Base-by-base conservation (phyloP, 345 rosid genomes). In the Raphanus raphanistrum region DNA sequence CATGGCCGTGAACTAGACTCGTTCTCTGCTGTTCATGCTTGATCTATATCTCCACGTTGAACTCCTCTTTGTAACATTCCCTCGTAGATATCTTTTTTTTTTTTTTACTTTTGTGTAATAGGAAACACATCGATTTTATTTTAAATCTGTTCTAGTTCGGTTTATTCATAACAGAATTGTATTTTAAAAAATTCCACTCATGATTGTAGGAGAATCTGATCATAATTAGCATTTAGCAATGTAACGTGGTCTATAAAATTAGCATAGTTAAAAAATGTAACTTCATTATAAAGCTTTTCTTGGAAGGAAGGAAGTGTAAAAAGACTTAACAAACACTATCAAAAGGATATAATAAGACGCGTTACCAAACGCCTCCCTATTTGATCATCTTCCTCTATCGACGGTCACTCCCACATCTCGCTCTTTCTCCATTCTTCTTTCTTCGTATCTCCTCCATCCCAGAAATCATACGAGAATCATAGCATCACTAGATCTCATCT, bases 1-100 rank as follows among this genome's bases (percentile, higher is more conserved):
- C 99, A 95, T 54, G 99, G 97, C 61, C 87, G 83, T 10, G 94
- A 90, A 73, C 90, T 92, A 17, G 84, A 87, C 21, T 66, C 88
- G 0, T 84, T 81, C 57, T 82, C 90, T 52, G 58, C 15, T 63
- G 61, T 8, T 10, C 74, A 73, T 15, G 48, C 74, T 61, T 79
- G 69, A 79, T 52, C 73, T 78, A 8, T 57, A 36, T 11, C 3
- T 36, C 43, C 43, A 36, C 43, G 43, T 36, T 36, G 43, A 36
- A 9, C 43, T 36, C 16, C 54, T 45, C 54, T 45, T 45, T 45
- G 54, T 45, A 45, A 45, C 54, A 13, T 45, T 45, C 54, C 54
- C 16, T 45, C 54, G 54, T 45, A 45, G 54, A 45, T 45, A 45
- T 45, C 16, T 45, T 6, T 45, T 2, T 45, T 21, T 43, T 43